Conservation (phyloP, 441 rosid genomes). For the Hura crepitans region DNA sequence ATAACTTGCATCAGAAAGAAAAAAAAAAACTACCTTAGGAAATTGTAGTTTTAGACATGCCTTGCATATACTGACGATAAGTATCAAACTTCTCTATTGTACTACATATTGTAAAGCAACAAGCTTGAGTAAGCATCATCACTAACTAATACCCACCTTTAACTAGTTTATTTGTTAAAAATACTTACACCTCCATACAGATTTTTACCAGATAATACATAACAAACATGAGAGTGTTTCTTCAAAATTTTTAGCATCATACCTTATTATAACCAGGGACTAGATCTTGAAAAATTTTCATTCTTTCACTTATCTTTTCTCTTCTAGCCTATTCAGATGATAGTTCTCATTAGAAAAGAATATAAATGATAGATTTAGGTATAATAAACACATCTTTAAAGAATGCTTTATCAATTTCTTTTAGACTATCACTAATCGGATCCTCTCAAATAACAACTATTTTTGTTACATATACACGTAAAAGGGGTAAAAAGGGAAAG, state of each 20-base stretch:
- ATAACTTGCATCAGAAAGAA: slow-evolving; percentile 48
- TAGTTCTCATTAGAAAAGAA: slow-evolving; percentile 26
- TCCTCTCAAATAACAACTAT: no score
- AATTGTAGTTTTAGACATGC: slow-evolving; percentile 1
- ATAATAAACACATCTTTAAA: neutral
- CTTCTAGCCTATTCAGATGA: slow-evolving; percentile 64
- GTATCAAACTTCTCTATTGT: neutral
- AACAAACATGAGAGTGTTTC: neutral
- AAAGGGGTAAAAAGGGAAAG: no score
- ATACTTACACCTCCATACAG: neutral
- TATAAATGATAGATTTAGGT: neutral
- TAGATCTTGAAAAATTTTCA: slow-evolving; percentile 85
- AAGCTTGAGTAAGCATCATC: slow-evolving; percentile 2
- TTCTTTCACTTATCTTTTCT: slow-evolving; percentile 90
- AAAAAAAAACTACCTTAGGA: slow-evolving; percentile 19
- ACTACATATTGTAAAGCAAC: neutral
- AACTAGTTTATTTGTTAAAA: neutral
- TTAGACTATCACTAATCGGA: no score
- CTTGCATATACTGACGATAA: slow-evolving; percentile 6
- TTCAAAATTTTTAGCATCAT: slow-evolving; percentile 18
- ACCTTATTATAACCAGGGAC: slow-evolving; percentile 91
- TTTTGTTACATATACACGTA: no score
- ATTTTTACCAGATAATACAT: neutral
- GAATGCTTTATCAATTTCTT: neutral
- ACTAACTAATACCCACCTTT: neutral